A percentile compares a stretch with the other conserved stretches of the same genome.
phyloP scores from a whole-genome alignment of 768 basidiomycete genomes.

The Collybia mongolica region DNA sequence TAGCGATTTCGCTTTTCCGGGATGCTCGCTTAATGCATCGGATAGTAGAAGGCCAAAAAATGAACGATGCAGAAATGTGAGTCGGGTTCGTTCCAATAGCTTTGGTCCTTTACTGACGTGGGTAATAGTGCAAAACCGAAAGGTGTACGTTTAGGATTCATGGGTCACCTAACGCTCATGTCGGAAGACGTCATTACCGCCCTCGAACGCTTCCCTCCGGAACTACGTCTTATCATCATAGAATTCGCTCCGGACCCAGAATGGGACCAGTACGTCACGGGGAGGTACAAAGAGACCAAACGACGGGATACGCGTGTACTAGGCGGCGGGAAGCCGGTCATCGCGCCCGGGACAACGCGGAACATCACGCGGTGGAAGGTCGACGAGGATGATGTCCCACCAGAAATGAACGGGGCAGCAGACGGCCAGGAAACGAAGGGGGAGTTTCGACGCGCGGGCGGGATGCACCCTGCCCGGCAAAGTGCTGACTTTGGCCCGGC shows the following conservation, averaged over 20 bases:
- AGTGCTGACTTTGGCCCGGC: constrained; percentile 66
- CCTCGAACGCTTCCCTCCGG: constrained; percentile 82
- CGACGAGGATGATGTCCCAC: constrained; percentile 56
- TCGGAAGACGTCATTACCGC: constrained; percentile 93
- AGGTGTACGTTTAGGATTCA: constrained; percentile 84
- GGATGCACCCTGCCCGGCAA: constrained; percentile 33
- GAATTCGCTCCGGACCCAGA: constrained; percentile 69
- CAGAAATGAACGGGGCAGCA: constrained; percentile 15
- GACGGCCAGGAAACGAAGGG: constrained; percentile 36
- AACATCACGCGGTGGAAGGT: constrained; percentile 56
- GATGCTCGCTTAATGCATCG: constrained; percentile 81
- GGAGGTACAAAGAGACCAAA: constrained; percentile 85
- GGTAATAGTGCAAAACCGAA: constrained; percentile 61
- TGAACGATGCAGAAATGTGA: constrained; percentile 77
- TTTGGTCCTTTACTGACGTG: not conserved
- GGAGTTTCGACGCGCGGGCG: constrained; percentile 55
- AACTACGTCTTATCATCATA: constrained; percentile 64
- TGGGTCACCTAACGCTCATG: constrained; percentile 95
- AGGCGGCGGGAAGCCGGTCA: constrained; percentile 81
- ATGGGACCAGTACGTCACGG: constrained; percentile 91
- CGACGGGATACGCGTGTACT: constrained; percentile 74
- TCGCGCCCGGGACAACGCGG: constrained; percentile 32
- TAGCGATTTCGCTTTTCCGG: constrained; percentile 82
- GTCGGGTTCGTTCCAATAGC: constrained; percentile 19
- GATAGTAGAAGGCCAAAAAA: constrained; percentile 82